Conservation (phyloP, 1,284 basidiomycete genomes). For the Pterulicium gracile region DNA sequence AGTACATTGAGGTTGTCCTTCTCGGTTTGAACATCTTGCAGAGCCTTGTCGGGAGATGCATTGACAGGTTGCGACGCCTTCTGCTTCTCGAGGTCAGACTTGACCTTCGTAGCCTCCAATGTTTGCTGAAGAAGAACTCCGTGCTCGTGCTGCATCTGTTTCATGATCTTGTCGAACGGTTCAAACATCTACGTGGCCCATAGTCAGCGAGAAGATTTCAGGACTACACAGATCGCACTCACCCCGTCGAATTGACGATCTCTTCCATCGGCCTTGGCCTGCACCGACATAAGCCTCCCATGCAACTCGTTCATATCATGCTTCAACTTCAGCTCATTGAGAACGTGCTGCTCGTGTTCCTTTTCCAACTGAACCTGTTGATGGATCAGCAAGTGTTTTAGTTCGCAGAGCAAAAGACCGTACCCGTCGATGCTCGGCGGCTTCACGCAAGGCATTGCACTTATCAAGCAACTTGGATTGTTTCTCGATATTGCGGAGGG, state of each 20-base stretch:
- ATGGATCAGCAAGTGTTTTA: too few species aligned
- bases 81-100: slow-evolving; percentile 16
- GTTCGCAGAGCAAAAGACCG: not conserved
- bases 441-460: slow-evolving; percentile 17
- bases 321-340: not conserved
- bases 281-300: not conserved
- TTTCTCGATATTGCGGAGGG: slow-evolving; percentile 60
- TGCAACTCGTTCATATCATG: not conserved
- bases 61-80: slow-evolving; percentile 13
- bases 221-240: not conserved
- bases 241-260: not conserved
- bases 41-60: not conserved
- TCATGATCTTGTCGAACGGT: not conserved
- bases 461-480: slow-evolving; percentile 71
- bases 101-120: not conserved
- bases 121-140: not conserved
- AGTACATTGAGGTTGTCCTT: slow-evolving; percentile 11
- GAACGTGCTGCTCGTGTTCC: slow-evolving; percentile 15
- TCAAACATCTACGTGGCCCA: not conserved
- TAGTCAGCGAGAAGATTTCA: too few species aligned
- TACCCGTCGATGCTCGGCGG: not conserved
- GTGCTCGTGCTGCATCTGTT: not conserved
- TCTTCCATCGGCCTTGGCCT: not conserved
- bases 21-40: slow-evolving; percentile 3
- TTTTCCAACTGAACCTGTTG: slow-evolving; percentile 26